Base-by-base conservation (phyloP, 495 filamentous ascomycete genomes). In the Xylaria nigripes region DNA sequence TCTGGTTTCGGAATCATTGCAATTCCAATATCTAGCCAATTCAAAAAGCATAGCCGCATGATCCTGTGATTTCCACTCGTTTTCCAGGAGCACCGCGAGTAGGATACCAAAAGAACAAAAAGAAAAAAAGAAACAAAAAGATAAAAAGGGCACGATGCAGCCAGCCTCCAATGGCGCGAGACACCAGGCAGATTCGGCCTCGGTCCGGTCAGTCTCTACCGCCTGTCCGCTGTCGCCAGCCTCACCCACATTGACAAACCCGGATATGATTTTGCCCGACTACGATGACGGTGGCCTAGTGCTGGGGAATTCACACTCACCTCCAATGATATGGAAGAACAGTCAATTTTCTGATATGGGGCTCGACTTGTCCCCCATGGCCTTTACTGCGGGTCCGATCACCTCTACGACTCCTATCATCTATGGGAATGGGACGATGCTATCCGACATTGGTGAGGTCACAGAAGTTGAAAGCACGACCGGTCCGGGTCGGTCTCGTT, bases 161-260 rank as follows among this genome's bases (percentile, higher is more conserved):
- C 52, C 48, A 15, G 42, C 50, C n/a, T 55, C 64, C 41, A 62
- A 52, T 45, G 53, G 55, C 21, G 50, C 57, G 19, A 47, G 50
- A 50, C 64, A 52, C 48, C 47, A 42, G 16, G 22, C 54, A 30
- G 46, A 49, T 27, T 63, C 63, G 27, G 58, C 48, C 44, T 52
- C 54, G 2, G 36, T 16, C 18, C 57, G 60, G 16, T 51, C 60
- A 46, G 61, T 57, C 52, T 66, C 67, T 52, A 67, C 59, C 58
- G 62, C 74, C 32, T 70, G 70, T 55, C 67, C 59, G 5, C n/a
- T 45, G 45, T 62, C 60, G 25, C 77, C 78, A 45, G 75, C 83
- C 24, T 94, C 88, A 45, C 90, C 90, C 42, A 93, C 90, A 7
- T 72, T 96, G 54, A 90, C 89, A n/a, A 90, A 94, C 68, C 89